phyloP scores from a whole-genome alignment of 345 rosid species.

The Brassica rapa region DNA sequence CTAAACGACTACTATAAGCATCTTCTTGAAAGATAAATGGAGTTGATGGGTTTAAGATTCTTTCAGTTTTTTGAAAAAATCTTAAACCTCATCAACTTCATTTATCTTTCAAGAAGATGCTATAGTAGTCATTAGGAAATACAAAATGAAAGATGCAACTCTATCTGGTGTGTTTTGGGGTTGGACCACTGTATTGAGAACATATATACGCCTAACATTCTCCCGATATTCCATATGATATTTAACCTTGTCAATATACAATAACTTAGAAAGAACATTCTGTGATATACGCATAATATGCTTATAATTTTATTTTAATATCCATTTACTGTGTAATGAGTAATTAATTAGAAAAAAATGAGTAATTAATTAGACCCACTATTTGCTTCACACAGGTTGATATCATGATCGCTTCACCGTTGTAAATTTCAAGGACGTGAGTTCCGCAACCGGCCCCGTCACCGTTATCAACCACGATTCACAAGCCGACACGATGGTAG shows the following conservation, averaged over 20 bases:
- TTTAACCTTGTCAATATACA: background rate
- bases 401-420: background rate
- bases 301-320: too few species aligned
- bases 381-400: background rate
- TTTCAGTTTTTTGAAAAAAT: too few species aligned
- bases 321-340: background rate
- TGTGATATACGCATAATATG: too few species aligned
- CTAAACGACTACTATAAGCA: background rate
- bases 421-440: too few species aligned
- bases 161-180: background rate
- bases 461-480: conserved; percentile 17
- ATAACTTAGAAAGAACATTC: background rate
- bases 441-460: conserved; percentile 7
- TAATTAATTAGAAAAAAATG: background rate
- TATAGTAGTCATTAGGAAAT: background rate
- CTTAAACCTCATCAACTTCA: background rate
- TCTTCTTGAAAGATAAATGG: background rate
- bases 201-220: background rate
- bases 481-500: background rate
- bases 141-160: background rate
- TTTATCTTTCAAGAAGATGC: background rate
- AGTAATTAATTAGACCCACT: background rate
- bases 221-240: background rate
- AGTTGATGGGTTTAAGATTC: background rate
- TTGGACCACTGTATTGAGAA: background rate